phyloP scores from a whole-genome alignment of 2,329 filamentous ascomycete species.

The Aaosphaeria arxii region DNA sequence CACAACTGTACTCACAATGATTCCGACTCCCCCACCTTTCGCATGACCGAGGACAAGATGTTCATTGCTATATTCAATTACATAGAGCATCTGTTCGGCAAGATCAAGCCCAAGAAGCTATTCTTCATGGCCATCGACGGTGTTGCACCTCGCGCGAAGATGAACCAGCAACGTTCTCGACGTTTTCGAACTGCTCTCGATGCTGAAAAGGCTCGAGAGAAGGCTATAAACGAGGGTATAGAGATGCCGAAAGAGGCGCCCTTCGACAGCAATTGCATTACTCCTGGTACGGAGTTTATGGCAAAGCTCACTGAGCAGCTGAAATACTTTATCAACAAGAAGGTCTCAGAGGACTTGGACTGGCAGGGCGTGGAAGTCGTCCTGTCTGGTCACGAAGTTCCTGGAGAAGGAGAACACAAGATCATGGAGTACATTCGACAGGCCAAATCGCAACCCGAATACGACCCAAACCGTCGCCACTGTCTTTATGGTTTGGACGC shows the following conservation, averaged over 20 bases:
- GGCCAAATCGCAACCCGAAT: conserved; percentile 90
- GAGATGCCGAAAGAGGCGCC: conserved; percentile 93
- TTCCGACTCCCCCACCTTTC: conserved; percentile 84
- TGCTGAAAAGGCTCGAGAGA: conserved; percentile 83
- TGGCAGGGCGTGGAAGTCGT: conserved; percentile 98
- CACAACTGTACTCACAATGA: conserved; percentile 99
- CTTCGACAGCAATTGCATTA: conserved; percentile 99
- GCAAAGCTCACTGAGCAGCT: conserved; percentile 89
- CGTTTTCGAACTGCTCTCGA: conserved; percentile 94
- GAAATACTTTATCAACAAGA: conserved; percentile 99
- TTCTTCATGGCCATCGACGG: conserved; percentile 99
- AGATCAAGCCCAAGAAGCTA: conserved; percentile 96
- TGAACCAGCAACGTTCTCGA: conserved; percentile 97
- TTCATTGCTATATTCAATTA: conserved; percentile 99
- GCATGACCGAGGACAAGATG: conserved; percentile 97
- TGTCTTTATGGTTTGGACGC: conserved; percentile 97
- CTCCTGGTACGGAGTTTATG: conserved; percentile 97
- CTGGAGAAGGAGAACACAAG: conserved; percentile 97
- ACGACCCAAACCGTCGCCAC: conserved; percentile 90
- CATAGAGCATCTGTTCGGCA: conserved; percentile 96
- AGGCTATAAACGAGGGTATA: conserved; percentile 82
- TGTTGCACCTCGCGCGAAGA: conserved; percentile 95
- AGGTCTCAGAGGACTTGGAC: conserved; percentile 92
- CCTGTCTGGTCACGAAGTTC: conserved; percentile 94
- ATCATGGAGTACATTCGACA: conserved; percentile 99